Base-by-base conservation (phyloP, 805 yeast species). In the Schizosaccharomyces osmophilus region DNA sequence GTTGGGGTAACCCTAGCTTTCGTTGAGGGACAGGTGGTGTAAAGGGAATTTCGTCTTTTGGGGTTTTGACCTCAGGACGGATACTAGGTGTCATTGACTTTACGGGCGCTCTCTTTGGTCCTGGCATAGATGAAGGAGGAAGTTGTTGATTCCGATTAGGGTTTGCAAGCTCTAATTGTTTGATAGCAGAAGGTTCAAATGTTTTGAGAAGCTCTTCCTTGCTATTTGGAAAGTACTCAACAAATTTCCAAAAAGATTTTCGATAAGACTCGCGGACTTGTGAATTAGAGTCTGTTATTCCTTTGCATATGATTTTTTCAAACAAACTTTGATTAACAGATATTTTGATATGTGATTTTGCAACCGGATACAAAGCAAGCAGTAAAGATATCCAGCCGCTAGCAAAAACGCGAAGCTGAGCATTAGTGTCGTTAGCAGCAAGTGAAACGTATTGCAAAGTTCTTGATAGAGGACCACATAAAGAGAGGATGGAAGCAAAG, bases 211-310 rank as follows among this genome's bases (percentile, higher is more conserved):
- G 59, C 17, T 64, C 65, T 17, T 77, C 79, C 0, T 82, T 84
- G 15, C 74, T 72, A 0, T 70, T 67, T 0, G 86, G 84, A 71
- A 80, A 84, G 5, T 76, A 67, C 24, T 73, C 74, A 65, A 76
- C 77, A 62, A 80, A 77, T 15, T 78, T 73, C 96, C 96, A 89
- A 67, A 78, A 90, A 0, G 87, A 76, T 2, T 75, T 73, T 68
- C 95, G 78, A 74, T 83, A 85, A 0, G 80, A 73, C 66, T 82
- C 94, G 65, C 97, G 77, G 0, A 86, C 96, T 0, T 79, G 73
- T 0, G 89, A 87, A 63, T 84, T 84, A 0, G 95, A 86, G 69
- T 89, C 97, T 0, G 79, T 69, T 0, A 93, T 73, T 24, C 90
- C 83, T 65, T 79, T 82, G 2, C 72, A 63, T 0, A 87, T 67